Evolutionary conservation across 768 basidiomycete species (phyloP), one percentile per base, ranked within the genome.

Genomic region (Porphyrellus cyaneotinctus): DNA sequence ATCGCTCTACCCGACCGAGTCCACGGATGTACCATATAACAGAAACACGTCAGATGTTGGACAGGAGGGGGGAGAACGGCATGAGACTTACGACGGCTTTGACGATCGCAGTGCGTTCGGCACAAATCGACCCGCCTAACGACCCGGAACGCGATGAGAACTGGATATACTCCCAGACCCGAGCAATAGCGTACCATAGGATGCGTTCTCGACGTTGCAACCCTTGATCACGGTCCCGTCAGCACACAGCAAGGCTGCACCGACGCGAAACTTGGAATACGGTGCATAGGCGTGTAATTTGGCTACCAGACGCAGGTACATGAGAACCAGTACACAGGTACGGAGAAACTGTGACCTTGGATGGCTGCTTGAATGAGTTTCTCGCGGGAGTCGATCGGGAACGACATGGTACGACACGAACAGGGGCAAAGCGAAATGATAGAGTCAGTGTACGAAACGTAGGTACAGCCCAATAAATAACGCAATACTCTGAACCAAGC

Each of bases 201-300:
- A 87, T 0, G 92, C 93, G 62, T 97, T 97, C 74, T 99, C 97
- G 54, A 98, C 79, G 67, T 97, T 97, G 28, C 88, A 86, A 6
- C 95, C 94, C 55, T 81, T 85, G 53, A 95, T 81, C 20, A 95
- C 80, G 10, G 74, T 68, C 0, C 90, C 91, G 37, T 87, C 81
- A 0, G 78, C 64, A 2, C 84, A 74, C 17, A 97, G 70, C 12
- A 97, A 70, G 2, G 93, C 90, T 0, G 94, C 95, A 0, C 95
- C 95, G 15, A 97, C 95, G 9, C 87, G 83, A 65, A 99, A 97
- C 28, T 91, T 86, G 26, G 92, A 94, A 72, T 97, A 98, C 0
- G 84, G 91, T 31, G 74, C 80, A 69, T 97, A 95, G 0, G 88
- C 78, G 30, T 79, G 74, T 54, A 86, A 73, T 66, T 83, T 88